Base-by-base conservation (phyloP, 352 stramenopile genomes). In the Blastocystis sp. region DNA sequence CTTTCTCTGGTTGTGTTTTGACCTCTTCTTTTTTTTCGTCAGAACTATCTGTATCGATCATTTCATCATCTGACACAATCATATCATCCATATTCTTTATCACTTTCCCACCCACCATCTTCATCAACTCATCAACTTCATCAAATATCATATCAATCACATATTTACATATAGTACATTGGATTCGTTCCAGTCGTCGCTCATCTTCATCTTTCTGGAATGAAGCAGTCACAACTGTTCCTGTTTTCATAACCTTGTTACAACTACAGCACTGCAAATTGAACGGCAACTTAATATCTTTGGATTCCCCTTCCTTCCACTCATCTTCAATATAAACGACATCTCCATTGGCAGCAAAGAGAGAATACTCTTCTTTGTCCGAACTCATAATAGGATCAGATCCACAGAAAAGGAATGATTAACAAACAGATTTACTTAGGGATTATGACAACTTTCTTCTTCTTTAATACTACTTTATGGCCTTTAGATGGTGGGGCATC, bases 31-130 rank as follows among this genome's bases (percentile, higher is more conserved):
- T 46, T 9, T 46, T 74, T 37, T 74, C 63, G 4, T 51, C 63
- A 21, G 29, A 54, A 46, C 63, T 74, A 27, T 74, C 63, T 46
- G 63, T 74, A 61, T 61, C 54, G 49, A 74, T 74, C 16, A 51
- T 52, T 46, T 74, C 63, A 27, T 74, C 32, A 43, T 74, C 63
- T 21, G 63, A 74, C 7, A 61, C 54, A 61, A 14, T 32, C 3
- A 61, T 12, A 12, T 61, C 27, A 32, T 61, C 54, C 2, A 46
- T 9, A 14, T 61, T 61, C 12, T 61, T 61, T 7, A 61, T 32
- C 27, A 61, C 3, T n/a, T n/a, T 61, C 3, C 54, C 54, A 32
- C 27, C 27, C 54, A 32, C 19, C 2, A 61, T 61, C 12, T 32
- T 61, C 54, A 61, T 61, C 12, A 61, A 32, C 27, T 61, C 54